Conservation (phyloP, 2,329 filamentous ascomycete species). For the Arthrinium phaeospermum region DNA sequence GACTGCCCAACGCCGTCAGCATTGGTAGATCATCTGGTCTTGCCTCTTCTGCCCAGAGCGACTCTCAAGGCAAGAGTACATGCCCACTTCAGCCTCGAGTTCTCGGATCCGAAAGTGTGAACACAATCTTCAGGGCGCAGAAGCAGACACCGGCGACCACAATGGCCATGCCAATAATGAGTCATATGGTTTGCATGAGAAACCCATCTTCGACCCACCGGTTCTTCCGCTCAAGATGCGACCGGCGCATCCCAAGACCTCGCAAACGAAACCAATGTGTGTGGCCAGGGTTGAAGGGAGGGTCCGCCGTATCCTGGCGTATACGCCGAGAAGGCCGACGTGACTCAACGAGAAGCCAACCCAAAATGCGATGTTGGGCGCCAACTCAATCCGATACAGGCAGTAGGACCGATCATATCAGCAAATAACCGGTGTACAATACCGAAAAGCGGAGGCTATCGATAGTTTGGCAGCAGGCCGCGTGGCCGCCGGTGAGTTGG, state of each 20-base stretch:
- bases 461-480: background rate
- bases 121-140: constrained; percentile 58
- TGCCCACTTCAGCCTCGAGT: constrained; percentile 52
- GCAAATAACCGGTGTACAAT: constrained; percentile 30
- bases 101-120: constrained; percentile 51
- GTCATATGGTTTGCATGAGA: constrained; percentile 63
- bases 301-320: constrained; percentile 51
- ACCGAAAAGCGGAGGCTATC: constrained; percentile 21
- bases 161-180: constrained; percentile 71
- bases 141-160: constrained; percentile 69
- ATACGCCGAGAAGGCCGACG: constrained; percentile 47
- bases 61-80: constrained; percentile 56
- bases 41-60: background rate
- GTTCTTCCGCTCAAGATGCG: constrained; percentile 60
- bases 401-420: constrained; percentile 45
- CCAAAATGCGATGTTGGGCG: constrained; percentile 58
- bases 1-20: constrained; percentile 47
- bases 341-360: constrained; percentile 55
- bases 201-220: constrained; percentile 55
- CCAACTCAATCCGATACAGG: constrained; percentile 58
- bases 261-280: constrained; percentile 56
- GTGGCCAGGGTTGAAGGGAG: constrained; percentile 60
- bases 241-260: constrained; percentile 65
- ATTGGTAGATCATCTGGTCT: background rate
- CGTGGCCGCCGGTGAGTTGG: constrained; percentile 23